Conservation (phyloP, 2,329 filamentous ascomycete genomes). For the Neophaeococcomyces mojaviensis region DNA sequence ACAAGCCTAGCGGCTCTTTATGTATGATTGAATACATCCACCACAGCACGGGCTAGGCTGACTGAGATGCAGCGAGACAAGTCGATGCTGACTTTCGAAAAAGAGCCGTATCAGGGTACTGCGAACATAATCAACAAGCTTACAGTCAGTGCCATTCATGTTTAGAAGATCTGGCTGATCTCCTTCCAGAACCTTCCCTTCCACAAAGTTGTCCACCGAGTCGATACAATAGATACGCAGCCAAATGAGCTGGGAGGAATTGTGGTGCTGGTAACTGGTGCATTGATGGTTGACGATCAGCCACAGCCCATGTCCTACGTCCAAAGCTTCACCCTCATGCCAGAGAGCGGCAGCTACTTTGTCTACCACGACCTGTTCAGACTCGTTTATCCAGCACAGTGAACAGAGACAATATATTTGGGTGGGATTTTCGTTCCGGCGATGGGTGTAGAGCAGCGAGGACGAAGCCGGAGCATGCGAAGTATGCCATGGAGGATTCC, state of each 20-base stretch:
- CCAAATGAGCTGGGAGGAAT: constrained; percentile 61
- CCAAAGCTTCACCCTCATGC: constrained; percentile 78
- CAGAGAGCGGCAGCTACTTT: constrained; percentile 67
- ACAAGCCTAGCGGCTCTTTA: constrained; percentile 63
- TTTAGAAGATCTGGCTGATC: constrained; percentile 8
- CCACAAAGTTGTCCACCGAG: constrained; percentile 69
- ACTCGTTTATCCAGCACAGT: constrained; percentile 55
- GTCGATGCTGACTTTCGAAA: constrained; percentile 95
- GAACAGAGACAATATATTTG: background rate
- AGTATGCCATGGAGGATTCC: background rate
- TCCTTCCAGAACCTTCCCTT: constrained; percentile 63
- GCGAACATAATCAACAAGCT: constrained; percentile 71
- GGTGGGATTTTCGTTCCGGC: background rate
- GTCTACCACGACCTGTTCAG: constrained; percentile 95
- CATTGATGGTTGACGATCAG: constrained; percentile 78
- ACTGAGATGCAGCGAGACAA: constrained; percentile 55
- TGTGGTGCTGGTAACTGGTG: constrained; percentile 80
- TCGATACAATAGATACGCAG: constrained; percentile 75
- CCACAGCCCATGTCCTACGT: constrained; percentile 83
- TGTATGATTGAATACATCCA: constrained; percentile 48
- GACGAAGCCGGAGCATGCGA: background rate
- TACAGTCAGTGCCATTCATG: constrained; percentile 46
- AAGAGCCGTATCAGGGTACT: constrained; percentile 56
- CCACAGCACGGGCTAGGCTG: constrained; percentile 6
- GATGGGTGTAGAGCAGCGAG: background rate